Conservation (phyloP, 2,329 filamentous ascomycete genomes). For the Trichoderma semiorbis region DNA sequence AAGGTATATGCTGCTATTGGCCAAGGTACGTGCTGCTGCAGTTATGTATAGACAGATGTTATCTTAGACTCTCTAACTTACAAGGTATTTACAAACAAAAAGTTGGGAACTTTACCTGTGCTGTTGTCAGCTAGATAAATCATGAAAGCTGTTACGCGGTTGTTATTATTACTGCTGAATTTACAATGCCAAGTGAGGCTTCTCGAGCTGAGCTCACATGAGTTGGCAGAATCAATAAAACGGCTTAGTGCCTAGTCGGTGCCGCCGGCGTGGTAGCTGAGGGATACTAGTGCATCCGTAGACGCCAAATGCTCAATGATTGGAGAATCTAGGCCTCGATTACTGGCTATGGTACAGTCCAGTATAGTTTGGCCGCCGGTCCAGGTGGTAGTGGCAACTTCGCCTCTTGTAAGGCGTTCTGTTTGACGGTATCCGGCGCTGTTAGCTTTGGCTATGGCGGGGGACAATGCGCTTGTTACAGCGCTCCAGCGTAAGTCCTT, state of each 20-base stretch:
- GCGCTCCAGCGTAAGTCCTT: background rate
- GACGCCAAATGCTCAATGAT: background rate
- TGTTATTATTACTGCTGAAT: too few relatives aligned
- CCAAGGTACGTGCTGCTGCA: too few relatives aligned
- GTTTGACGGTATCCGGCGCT: background rate
- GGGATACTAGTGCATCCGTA: background rate
- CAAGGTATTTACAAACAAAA: too few relatives aligned
- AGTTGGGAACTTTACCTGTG: too few relatives aligned
- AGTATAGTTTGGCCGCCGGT: background rate
- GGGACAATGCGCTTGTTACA: background rate
- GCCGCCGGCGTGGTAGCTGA: background rate
- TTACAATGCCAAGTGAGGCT: too few relatives aligned
- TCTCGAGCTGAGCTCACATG: background rate
- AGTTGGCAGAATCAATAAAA: background rate
- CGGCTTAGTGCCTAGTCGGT: background rate
- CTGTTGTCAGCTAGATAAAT: too few relatives aligned
- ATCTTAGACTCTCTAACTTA: too few relatives aligned
- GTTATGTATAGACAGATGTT: too few relatives aligned
- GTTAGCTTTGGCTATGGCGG: background rate
- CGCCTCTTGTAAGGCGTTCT: background rate
- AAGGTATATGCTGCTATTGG: too few relatives aligned
- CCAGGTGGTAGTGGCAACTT: background rate
- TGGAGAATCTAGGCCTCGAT: background rate
- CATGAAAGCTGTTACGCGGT: too few relatives aligned
- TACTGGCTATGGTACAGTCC: background rate